A percentile compares a stretch with the other conserved stretches of the same genome.
Conservation (phyloP, 2,329 filamentous ascomycete genomes). For the Teratosphaeriaceae sp. region DNA sequence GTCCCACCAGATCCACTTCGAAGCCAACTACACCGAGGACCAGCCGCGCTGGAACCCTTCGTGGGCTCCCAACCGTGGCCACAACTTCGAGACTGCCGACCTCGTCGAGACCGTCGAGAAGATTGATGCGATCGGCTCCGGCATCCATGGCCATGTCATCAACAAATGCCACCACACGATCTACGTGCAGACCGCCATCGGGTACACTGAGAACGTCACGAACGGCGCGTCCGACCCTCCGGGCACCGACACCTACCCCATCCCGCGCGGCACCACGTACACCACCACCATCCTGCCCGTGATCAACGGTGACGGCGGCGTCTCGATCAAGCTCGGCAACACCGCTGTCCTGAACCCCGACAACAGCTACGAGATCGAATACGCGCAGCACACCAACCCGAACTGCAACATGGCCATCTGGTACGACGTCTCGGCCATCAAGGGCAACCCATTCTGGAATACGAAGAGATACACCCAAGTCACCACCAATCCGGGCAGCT, state of each 20-base stretch:
- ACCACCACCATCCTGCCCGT: slow-evolving; percentile 1
- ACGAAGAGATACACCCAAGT: background rate
- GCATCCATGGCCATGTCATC: slow-evolving; percentile 4
- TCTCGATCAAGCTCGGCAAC: slow-evolving; percentile 2
- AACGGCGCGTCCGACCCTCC: background rate
- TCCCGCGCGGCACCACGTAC: slow-evolving; percentile 1
- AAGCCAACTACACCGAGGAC: background rate
- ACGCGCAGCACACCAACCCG: background rate
- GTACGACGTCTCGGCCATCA: background rate
- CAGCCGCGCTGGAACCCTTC: slow-evolving; percentile 1
- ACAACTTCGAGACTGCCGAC: background rate
- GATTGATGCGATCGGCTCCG: background rate
- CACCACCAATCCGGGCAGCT: background rate
- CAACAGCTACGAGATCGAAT: slow-evolving; percentile 2
- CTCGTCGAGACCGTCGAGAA: background rate
- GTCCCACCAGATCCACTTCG: background rate
- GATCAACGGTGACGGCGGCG: slow-evolving; percentile 2
- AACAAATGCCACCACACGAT: slow-evolving; percentile 2
- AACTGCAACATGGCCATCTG: slow-evolving; percentile 2
- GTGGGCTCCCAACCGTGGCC: slow-evolving; percentile 1
- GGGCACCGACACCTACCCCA: slow-evolving; percentile 1
- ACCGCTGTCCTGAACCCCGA: background rate
- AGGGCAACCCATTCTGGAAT: slow-evolving; percentile 2
- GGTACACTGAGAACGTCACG: background rate
- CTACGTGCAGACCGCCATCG: slow-evolving; percentile 4